Evolutionary conservation across 106 monocot genomes (phyloP).

Genomic region (Chionographis japonica): DNA sequence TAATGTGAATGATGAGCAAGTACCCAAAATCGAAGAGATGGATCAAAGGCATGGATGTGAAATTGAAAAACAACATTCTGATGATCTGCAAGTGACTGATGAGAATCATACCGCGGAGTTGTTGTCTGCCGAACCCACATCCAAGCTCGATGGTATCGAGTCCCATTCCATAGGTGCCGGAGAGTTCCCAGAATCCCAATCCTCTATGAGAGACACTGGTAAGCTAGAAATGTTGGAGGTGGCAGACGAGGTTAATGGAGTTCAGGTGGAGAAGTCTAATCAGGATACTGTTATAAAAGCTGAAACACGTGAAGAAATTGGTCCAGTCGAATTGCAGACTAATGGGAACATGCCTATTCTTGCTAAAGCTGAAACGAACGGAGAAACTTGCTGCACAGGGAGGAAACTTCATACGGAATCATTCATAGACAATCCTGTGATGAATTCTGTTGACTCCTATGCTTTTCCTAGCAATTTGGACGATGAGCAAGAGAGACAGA

Average conservation of each 20-base stretch:
- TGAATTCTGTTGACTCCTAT: too few species aligned
- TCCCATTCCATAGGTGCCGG: too few species aligned
- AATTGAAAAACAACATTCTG: not conserved
- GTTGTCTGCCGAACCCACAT: not conserved
- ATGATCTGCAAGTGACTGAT: not conserved
- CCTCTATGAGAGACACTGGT: too few species aligned
- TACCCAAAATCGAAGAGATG: not conserved
- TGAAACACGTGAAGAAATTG: not conserved
- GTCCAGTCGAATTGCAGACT: not conserved
- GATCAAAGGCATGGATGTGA: not conserved
- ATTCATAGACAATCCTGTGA: too few species aligned
- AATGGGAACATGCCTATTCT: not conserved
- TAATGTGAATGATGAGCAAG: not conserved
- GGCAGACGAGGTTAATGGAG: not conserved
- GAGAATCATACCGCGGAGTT: not conserved
- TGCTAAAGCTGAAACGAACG: not conserved
- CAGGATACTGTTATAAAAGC: not conserved
- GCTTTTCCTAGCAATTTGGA: too few species aligned
- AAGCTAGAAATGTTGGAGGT: too few species aligned
- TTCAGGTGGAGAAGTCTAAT: not conserved
- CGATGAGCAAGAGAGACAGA: not conserved
- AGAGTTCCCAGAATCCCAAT: too few species aligned
- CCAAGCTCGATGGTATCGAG: not conserved
- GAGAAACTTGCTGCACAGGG: not conserved
- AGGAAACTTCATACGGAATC: too few species aligned